Evolutionary conservation across 345 rosid genomes (phyloP).

Genomic region (Odontarrhena argentea): DNA sequence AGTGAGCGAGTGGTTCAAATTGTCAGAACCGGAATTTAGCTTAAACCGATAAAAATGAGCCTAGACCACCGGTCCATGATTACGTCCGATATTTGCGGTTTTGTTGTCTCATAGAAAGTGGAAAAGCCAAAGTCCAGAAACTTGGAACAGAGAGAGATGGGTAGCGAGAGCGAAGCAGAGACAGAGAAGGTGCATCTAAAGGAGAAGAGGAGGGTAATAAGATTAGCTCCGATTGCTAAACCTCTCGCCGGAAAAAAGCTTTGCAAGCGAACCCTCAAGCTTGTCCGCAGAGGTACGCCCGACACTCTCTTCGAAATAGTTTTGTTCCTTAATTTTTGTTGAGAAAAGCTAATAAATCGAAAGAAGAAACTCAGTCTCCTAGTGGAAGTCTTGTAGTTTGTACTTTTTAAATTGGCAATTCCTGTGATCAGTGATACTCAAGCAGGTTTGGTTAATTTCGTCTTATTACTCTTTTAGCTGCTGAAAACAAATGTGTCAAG

Average conservation of each 20-base stretch:
- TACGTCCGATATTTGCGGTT: not conserved
- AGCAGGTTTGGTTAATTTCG: not conserved
- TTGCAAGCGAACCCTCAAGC: constrained; percentile 72
- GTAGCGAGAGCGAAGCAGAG: constrained; percentile 68
- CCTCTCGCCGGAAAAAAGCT: constrained; percentile 86
- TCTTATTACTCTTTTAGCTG: constrained; percentile 50
- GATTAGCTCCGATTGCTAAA: constrained; percentile 74
- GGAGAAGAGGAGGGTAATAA: constrained; percentile 61
- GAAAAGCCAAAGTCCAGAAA: constrained; percentile 12
- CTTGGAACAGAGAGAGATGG: constrained; percentile 46
- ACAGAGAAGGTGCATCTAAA: constrained; percentile 48
- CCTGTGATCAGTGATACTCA: not conserved
- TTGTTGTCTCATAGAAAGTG: not conserved
- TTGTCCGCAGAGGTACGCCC: constrained; percentile 66
- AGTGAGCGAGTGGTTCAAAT: not conserved
- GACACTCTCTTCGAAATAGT: not conserved
- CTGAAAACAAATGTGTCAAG: constrained; percentile 83
- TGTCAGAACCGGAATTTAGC: not conserved
- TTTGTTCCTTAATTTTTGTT: not conserved
- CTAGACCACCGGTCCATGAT: not conserved
- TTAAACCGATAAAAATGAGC: constrained; percentile 10
- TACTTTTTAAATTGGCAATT: not conserved
- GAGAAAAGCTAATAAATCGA: not conserved
- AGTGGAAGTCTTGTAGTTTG: constrained; percentile 3
- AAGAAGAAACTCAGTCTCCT: not conserved